These are phyloP conservation scores for Chrysoporthe puriensis DNA, from an alignment of 2,329 filamentous ascomycete genomes.

Conservation along the genomic window DNA sequence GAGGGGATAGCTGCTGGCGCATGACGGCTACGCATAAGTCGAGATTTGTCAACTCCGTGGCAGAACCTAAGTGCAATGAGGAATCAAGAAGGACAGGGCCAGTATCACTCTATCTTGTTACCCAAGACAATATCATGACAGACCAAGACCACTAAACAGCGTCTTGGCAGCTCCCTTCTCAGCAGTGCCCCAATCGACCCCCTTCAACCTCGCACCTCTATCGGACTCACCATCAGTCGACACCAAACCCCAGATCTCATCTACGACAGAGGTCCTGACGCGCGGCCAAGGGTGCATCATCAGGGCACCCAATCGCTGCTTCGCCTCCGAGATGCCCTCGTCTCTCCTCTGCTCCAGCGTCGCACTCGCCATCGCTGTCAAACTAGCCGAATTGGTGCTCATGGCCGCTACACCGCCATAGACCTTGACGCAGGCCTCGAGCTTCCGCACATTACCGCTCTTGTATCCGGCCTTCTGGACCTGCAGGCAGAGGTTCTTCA, in stretches of 20 bases:
- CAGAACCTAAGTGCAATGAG: no score
- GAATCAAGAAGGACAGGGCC: background rate
- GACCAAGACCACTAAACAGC: slow-evolving; percentile 48
- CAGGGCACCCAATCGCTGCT: slow-evolving; percentile 72
- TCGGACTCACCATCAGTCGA: slow-evolving; percentile 35
- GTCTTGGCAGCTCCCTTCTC: slow-evolving; percentile 49
- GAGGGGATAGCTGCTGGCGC: no score
- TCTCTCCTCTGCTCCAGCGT: slow-evolving; percentile 39
- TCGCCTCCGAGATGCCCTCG: slow-evolving; percentile 55
- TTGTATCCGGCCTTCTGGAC: slow-evolving; percentile 83
- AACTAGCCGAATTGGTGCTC: slow-evolving; percentile 18
- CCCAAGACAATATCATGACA: slow-evolving; percentile 31
- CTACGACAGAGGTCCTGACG: slow-evolving; percentile 63
- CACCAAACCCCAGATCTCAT: slow-evolving; percentile 60
- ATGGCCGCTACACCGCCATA: slow-evolving; percentile 70
- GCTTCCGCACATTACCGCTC: slow-evolving; percentile 77
- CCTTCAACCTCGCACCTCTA: slow-evolving; percentile 45
- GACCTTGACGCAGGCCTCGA: slow-evolving; percentile 78
- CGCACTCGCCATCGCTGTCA: slow-evolving; percentile 29
- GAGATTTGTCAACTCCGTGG: no score
- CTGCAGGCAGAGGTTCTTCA: slow-evolving; percentile 66
- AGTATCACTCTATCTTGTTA: background rate
- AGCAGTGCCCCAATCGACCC: slow-evolving; percentile 63
- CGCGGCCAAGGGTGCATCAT: slow-evolving; percentile 82
- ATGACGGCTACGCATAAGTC: no score